phyloP scores from a whole-genome alignment of 2,329 filamentous ascomycete genomes.

The Colletotrichum caudatum region DNA sequence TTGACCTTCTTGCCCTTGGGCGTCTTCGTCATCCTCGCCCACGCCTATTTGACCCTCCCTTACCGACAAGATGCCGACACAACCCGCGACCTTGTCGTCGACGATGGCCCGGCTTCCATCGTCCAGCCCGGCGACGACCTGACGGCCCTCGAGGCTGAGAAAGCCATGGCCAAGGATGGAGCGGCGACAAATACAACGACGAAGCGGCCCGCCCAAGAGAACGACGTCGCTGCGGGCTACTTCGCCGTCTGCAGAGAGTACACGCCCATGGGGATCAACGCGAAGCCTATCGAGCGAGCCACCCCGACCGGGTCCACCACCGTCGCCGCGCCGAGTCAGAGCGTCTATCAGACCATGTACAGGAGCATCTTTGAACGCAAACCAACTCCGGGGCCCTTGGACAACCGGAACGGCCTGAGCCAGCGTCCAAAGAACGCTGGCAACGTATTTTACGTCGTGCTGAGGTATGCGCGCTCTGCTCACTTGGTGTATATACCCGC shows the following conservation, averaged over 20 bases:
- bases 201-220: slow-evolving; percentile 69
- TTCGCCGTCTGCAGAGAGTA: slow-evolving; percentile 97
- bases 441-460: slow-evolving; percentile 93
- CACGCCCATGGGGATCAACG: slow-evolving; percentile 90
- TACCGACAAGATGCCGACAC: slow-evolving; percentile 56
- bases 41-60: slow-evolving; percentile 78
- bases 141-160: slow-evolving; percentile 70
- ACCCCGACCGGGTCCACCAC: slow-evolving; percentile 82
- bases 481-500: neutral
- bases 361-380: slow-evolving; percentile 93
- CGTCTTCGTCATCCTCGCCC: slow-evolving; percentile 68
- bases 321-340: slow-evolving; percentile 84
- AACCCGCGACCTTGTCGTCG: slow-evolving; percentile 47
- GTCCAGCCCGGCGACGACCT: slow-evolving; percentile 74
- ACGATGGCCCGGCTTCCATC: slow-evolving; percentile 52
- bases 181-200: slow-evolving; percentile 46
- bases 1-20: slow-evolving; percentile 87
- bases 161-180: slow-evolving; percentile 68
- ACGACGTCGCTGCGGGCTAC: slow-evolving; percentile 88
- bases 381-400: slow-evolving; percentile 59
- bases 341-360: slow-evolving; percentile 99
- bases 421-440: slow-evolving; percentile 74
- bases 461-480: slow-evolving; percentile 70
- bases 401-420: slow-evolving; percentile 60
- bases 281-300: slow-evolving; percentile 88